These are phyloP conservation scores for Fusarium sp. DNA, from an alignment of 2,329 filamentous ascomycete genomes.

Conservation along the genomic window DNA sequence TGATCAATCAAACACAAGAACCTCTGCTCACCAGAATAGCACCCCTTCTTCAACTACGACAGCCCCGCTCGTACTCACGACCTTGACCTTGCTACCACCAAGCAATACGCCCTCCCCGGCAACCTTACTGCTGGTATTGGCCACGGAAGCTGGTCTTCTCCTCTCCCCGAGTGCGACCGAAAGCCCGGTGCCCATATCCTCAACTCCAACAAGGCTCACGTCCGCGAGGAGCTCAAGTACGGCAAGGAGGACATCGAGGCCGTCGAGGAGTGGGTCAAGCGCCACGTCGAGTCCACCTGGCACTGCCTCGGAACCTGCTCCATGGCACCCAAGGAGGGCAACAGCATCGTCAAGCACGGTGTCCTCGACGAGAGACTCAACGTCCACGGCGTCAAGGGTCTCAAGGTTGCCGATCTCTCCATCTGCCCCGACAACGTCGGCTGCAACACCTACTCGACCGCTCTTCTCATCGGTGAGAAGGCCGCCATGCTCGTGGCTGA, in stretches of 20 bases:
- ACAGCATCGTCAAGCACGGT: conserved; percentile 83
- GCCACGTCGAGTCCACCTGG: conserved; percentile 78
- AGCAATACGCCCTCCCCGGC: conserved; percentile 78
- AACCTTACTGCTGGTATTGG: conserved; percentile 79
- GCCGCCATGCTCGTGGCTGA: conserved; percentile 76
- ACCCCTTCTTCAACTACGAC: conserved; percentile 79
- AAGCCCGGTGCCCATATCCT: conserved; percentile 60
- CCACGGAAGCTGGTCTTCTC: conserved; percentile 78
- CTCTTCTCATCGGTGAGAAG: conserved; percentile 30
- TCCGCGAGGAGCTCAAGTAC: conserved; percentile 76
- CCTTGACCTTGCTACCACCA: conserved; percentile 80
- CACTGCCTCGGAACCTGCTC: conserved; percentile 72
- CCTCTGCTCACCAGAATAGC: conserved; percentile 46
- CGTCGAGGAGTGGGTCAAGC: conserved; percentile 77
- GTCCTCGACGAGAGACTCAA: conserved; percentile 83
- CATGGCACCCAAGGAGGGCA: conserved; percentile 81
- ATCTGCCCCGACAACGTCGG: conserved; percentile 86
- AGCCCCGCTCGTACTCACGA: conserved; percentile 77
- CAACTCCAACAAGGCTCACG: conserved; percentile 72
- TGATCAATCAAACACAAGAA: conserved; percentile 18
- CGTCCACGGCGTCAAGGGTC: conserved; percentile 80
- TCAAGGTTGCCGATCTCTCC: conserved; percentile 81
- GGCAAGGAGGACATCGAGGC: conserved; percentile 71
- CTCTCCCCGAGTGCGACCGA: conserved; percentile 65
- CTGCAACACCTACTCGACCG: conserved; percentile 68